These are phyloP conservation scores for Clonostachys byssicola DNA, from an alignment of 2,329 filamentous ascomycete genomes.

Conservation along the genomic window DNA sequence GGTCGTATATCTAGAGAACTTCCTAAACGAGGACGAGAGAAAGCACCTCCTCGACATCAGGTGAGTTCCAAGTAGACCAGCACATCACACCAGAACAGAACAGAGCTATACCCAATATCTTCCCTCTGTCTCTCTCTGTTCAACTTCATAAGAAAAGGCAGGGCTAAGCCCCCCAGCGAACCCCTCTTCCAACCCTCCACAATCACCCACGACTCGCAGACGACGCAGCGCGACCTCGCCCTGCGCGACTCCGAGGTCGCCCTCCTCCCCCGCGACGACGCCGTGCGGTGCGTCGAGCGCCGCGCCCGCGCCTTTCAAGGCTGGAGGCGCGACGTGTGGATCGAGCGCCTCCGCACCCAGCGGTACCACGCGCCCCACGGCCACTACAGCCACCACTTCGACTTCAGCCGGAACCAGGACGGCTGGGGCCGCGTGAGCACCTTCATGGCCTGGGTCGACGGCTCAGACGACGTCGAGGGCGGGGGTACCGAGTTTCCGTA, in stretches of 20 bases:
- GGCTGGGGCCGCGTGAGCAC: constrained; percentile 48
- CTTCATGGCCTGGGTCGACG: constrained; percentile 49
- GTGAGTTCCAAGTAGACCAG: constrained; percentile 19
- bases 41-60: constrained; percentile 44
- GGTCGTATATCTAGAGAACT: constrained; percentile 49
- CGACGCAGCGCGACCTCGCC: constrained; percentile 30
- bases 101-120: background rate
- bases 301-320: constrained; percentile 44
- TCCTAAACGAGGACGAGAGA: constrained; percentile 38
- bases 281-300: constrained; percentile 40
- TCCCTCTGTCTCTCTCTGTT: background rate
- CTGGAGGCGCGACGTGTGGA: constrained; percentile 47
- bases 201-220: constrained; percentile 40
- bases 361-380: constrained; percentile 35
- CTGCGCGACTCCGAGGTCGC: constrained; percentile 50
- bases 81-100: no score
- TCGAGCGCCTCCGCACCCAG: constrained; percentile 48
- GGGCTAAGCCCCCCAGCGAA: constrained; percentile 21
- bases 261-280: constrained; percentile 38
- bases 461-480: constrained; percentile 28
- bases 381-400: constrained; percentile 50
- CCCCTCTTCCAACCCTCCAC: constrained; percentile 46
- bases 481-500: constrained; percentile 48
- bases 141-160: background rate
- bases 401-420: constrained; percentile 36